Conservation (phyloP, 495 filamentous ascomycete species). For the Talaromyces stipitatus region DNA sequence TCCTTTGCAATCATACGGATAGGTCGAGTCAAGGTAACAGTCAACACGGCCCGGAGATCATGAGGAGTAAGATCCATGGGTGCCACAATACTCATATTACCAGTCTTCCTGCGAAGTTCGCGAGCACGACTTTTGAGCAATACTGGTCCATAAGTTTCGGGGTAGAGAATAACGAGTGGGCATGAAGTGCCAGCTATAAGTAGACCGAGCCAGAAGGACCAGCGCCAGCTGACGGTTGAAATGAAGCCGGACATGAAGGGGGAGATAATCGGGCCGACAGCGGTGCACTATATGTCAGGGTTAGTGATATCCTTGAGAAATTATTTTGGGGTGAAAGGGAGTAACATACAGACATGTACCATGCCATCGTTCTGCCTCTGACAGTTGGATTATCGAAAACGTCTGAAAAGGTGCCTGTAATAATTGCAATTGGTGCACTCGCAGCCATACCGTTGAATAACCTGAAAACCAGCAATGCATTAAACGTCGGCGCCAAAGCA, state of each 20-base stretch:
- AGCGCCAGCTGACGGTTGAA: constrained; percentile 52
- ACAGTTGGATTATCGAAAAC: constrained; percentile 50
- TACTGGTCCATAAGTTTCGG: constrained; percentile 64
- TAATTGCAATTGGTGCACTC: constrained; percentile 58
- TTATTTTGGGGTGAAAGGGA: background rate
- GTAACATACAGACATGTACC: constrained; percentile 56
- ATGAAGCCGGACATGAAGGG: constrained; percentile 59
- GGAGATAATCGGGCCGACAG: constrained; percentile 54
- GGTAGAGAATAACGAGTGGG: constrained; percentile 40
- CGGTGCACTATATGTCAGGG: constrained; percentile 41
- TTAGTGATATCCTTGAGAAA: background rate
- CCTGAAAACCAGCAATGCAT: constrained; percentile 58
- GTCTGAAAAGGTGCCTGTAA: constrained; percentile 66
- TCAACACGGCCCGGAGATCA: constrained; percentile 30
- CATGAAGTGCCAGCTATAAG: constrained; percentile 44
- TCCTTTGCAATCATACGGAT: constrained; percentile 41
- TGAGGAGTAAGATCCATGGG: constrained; percentile 40
- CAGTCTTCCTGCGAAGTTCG: constrained; percentile 58
- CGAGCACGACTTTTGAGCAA: constrained; percentile 57
- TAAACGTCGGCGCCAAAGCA: constrained; percentile 57
- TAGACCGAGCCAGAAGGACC: constrained; percentile 56
- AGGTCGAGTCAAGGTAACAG: constrained; percentile 39
- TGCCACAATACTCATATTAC: constrained; percentile 39
- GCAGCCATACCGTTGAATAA: constrained; percentile 57
- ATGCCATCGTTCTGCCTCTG: constrained; percentile 59